Percentiles rank a stretch among this genome's conserved stretches.
Conservation (phyloP, 1,284 basidiomycete species). For the Cryptococcus deneoformans region DNA sequence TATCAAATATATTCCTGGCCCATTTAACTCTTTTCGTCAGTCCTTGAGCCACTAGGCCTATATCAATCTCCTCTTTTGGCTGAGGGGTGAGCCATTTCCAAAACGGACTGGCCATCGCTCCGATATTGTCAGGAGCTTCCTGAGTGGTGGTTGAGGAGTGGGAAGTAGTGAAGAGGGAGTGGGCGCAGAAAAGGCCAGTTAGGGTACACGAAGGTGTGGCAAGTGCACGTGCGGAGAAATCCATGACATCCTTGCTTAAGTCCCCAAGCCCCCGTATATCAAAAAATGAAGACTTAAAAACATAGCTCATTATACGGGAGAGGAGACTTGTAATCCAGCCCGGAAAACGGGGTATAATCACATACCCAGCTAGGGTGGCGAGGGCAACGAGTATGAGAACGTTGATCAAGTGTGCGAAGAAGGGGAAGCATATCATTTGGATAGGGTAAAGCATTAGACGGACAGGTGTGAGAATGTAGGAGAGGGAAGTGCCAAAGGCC, state of each 20-base stretch:
- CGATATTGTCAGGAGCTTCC: constrained; percentile 12
- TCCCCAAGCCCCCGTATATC: constrained; percentile 3
- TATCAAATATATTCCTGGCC: constrained; percentile 42
- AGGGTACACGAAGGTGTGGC: constrained; percentile 38
- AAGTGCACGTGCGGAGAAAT: constrained; percentile 20
- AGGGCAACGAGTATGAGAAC: constrained; percentile 14
- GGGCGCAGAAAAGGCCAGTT: constrained; percentile 23
- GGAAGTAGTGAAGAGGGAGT: constrained; percentile 1
- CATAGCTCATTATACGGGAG: constrained; percentile 7
- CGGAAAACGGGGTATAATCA: constrained; percentile 17
- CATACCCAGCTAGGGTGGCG: constrained; percentile 10
- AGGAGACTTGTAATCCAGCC: constrained; percentile 12
- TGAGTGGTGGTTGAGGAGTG: constrained; percentile 1
- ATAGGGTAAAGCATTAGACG: constrained; percentile 22
- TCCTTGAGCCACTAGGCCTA: constrained; percentile 31
- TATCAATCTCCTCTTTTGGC: constrained; percentile 13
- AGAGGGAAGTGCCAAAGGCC: background rate
- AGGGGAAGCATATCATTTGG: constrained; percentile 14
- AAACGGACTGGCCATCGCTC: constrained; percentile 22
- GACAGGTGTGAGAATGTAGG: constrained; percentile 19
- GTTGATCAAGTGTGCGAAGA: constrained; percentile 26
- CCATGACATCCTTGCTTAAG: constrained; percentile 6
- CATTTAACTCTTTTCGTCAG: constrained; percentile 33
- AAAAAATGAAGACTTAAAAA: background rate
- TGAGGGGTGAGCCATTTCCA: constrained; percentile 17